Percentiles rank a stretch among this genome's conserved stretches.
Evolutionary conservation across 371 early-diverging fungal species (phyloP).

Genomic region (Hamiltosporidium magnivora): DNA sequence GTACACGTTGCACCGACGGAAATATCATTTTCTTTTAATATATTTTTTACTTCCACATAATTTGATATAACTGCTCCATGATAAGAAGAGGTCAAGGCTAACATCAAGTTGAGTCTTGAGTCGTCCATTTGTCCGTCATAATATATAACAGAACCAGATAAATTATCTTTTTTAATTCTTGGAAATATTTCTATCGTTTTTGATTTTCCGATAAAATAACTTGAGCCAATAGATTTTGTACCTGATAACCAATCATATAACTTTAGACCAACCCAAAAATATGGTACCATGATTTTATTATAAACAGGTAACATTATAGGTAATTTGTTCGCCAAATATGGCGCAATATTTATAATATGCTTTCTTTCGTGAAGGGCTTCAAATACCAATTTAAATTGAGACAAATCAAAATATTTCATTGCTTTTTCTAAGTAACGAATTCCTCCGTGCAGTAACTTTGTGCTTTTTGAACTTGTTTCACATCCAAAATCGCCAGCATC

Average conservation of each 20-base stretch:
- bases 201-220: slow-evolving; percentile 69
- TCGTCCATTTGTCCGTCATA: slow-evolving; percentile 96
- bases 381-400: slow-evolving; percentile 82
- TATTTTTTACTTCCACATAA: slow-evolving; percentile 71
- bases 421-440: slow-evolving; percentile 97
- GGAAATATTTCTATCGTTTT: slow-evolving; percentile 82
- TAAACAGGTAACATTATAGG: slow-evolving; percentile 86
- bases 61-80: slow-evolving; percentile 85
- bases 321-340: slow-evolving; percentile 77
- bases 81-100: slow-evolving; percentile 76
- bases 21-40: slow-evolving; percentile 64
- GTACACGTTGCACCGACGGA: slow-evolving; percentile 68
- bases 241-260: slow-evolving; percentile 84
- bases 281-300: slow-evolving; percentile 83
- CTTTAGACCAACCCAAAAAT: slow-evolving; percentile 86
- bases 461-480: slow-evolving; percentile 83
- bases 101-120: slow-evolving; percentile 83
- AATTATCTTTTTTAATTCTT: slow-evolving; percentile 70
- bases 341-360: slow-evolving; percentile 78
- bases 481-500: slow-evolving; percentile 88
- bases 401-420: slow-evolving; percentile 75
- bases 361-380: slow-evolving; percentile 90
- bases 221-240: slow-evolving; percentile 66
- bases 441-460: slow-evolving; percentile 96
- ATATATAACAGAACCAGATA: slow-evolving; percentile 85